Base-by-base conservation (phyloP, 768 basidiomycete genomes). In the Mycena indigotica region DNA sequence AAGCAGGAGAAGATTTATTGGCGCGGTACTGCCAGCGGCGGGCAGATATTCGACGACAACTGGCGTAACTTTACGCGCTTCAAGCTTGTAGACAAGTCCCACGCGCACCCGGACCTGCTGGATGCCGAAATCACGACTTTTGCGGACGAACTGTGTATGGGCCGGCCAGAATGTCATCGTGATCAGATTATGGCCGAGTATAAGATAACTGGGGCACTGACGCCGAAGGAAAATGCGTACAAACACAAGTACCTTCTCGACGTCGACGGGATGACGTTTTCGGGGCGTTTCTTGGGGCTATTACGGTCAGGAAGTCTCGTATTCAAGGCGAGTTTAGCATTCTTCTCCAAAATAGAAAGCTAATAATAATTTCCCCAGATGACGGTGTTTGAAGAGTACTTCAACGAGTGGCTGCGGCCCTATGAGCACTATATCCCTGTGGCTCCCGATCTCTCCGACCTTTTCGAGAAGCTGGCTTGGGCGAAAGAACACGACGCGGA, bases 61-160 rank as follows among this genome's bases (percentile, higher is more conserved):
- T 61, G 53, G 30, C 59, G 44, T 29, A 30, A 56, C 21, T 61
- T 61, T 44, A 50, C 50, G 39, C 59, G 59, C 19, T 61, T 61
- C 54, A 28, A 32, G n/a, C 59, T 61, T 51, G 32, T 53, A 6
- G 56, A 57, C 25, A 2, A 52, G 15, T 21, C 41, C 12, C 40
- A 21, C n/a, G 51, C 40, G 8, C 40, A 57, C 32, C 51, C 56
- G 2, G 50, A 46, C 51, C 19, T 52, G 24, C 10, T 57, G 26
- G 56, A 57, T 23, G 56, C 56, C 12, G 21, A 44, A 16, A 57
- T 60, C 16, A 55, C 45, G 6, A 29, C 23, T 15, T 55, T 56
- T 40, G 54, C 51, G 28, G 50, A 61, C 39, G 26, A 23, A 45
- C 59, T 55, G 3, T 61, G 59, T 35, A 35, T 52, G 1, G n/a